Percentiles rank a stretch among this genome's conserved stretches.
phyloP scores from a whole-genome alignment of 2,329 filamentous ascomycete species.

The Nigrospora sphaerica region DNA sequence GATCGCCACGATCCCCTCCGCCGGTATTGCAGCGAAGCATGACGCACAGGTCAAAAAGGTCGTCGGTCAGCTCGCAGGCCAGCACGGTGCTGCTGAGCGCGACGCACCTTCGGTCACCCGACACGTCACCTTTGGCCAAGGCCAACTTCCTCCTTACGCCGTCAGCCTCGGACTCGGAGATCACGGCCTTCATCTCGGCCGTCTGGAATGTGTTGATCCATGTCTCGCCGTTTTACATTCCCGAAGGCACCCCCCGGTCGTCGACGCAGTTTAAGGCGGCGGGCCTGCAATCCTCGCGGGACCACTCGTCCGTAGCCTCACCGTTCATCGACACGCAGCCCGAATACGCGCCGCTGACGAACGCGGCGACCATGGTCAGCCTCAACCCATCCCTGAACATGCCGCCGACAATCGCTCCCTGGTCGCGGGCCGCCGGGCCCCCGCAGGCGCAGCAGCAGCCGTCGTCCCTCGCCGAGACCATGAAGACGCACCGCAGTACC shows the following conservation, averaged over 20 bases:
- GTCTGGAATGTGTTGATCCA: conserved; percentile 42
- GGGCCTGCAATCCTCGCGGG: neutral
- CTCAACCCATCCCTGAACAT: no score
- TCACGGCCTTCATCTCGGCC: conserved; percentile 43
- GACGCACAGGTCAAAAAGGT: no score
- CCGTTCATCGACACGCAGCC: conserved; percentile 10
- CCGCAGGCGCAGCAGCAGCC: conserved; percentile 7
- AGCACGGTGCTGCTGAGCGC: no score
- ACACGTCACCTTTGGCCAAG: conserved; percentile 32
- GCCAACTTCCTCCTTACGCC: conserved; percentile 52
- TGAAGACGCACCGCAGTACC: conserved; percentile 13
- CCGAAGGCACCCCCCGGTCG: conserved; percentile 21
- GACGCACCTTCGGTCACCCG: neutral
- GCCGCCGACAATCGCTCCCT: conserved; percentile 3
- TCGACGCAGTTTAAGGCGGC: no score
- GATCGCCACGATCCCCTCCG: no score
- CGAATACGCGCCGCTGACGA: conserved; percentile 13
- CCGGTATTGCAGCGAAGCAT: no score
- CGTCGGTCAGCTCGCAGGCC: no score
- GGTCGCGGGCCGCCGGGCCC: neutral
- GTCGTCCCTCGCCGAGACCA: conserved; percentile 26
- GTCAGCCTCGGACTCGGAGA: conserved; percentile 45
- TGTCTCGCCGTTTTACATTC: conserved; percentile 37
- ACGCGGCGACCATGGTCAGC: conserved; percentile 15
- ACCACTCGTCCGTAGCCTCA: neutral